phyloP scores from a whole-genome alignment of 768 basidiomycete species.

The Tylopilus intermedius region DNA sequence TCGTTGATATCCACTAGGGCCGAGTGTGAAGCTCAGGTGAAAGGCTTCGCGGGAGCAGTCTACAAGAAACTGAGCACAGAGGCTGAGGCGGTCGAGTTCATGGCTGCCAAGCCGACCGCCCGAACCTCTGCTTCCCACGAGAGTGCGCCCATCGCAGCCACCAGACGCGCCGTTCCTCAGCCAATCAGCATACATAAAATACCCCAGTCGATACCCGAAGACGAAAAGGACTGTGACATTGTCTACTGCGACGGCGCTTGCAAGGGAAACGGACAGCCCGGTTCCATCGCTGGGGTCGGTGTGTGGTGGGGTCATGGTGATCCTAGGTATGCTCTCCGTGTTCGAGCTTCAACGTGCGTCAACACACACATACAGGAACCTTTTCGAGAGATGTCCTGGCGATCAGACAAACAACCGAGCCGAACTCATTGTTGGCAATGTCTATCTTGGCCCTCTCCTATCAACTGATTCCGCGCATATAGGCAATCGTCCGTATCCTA shows the following conservation, averaged over 20 bases:
- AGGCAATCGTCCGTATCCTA: constrained; percentile 83
- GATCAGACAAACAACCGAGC: constrained; percentile 85
- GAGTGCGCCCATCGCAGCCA: constrained; percentile 19
- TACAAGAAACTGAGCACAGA: constrained; percentile 64
- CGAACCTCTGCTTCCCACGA: constrained; percentile 8
- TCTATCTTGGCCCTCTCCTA: constrained; percentile 20
- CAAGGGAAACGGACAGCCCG: constrained; percentile 67
- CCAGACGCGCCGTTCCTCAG: constrained; percentile 16
- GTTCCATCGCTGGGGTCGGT: constrained; percentile 74
- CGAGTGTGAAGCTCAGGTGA: constrained; percentile 66
- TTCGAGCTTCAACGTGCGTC: not conserved
- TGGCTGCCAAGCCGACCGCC: constrained; percentile 30
- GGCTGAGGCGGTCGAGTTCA: constrained; percentile 57
- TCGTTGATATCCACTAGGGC: constrained; percentile 42
- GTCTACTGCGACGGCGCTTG: constrained; percentile 91
- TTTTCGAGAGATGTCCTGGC: constrained; percentile 78
- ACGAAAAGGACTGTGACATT: constrained; percentile 36
- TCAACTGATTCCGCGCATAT: constrained; percentile 27
- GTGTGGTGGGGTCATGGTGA: constrained; percentile 83
- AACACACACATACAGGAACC: constrained; percentile 49
- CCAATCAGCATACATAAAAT: not conserved
- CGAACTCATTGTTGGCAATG: constrained; percentile 64
- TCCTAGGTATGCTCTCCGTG: constrained; percentile 38
- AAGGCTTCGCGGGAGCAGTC: constrained; percentile 54
- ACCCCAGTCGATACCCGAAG: constrained; percentile 10